phyloP scores from a whole-genome alignment of 1,139 yeast genomes.

The Lodderomyces pseudojiufengensis region DNA sequence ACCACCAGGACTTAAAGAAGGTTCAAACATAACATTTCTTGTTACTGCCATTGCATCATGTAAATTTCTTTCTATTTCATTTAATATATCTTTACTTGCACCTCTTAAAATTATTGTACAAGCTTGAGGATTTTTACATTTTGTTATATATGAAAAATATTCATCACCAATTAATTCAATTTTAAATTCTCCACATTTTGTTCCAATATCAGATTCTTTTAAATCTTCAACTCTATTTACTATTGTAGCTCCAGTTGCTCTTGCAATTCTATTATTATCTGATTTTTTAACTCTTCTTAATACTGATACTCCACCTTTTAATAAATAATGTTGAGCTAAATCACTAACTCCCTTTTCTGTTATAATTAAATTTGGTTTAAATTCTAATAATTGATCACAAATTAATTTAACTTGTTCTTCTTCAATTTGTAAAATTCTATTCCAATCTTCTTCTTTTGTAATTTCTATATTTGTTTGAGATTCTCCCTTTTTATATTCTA shows the following conservation, averaged over 20 bases:
- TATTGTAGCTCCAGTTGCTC: slow-evolving; percentile 97
- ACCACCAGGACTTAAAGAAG: slow-evolving; percentile 95
- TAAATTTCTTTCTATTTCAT: slow-evolving; percentile 93
- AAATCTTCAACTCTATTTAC: slow-evolving; percentile 94
- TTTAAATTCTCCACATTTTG: slow-evolving; percentile 83
- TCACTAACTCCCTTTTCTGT: slow-evolving; percentile 99
- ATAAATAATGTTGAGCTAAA: slow-evolving; percentile 91
- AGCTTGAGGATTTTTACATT: slow-evolving; percentile 85
- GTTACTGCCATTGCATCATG: slow-evolving; percentile 99
- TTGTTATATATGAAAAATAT: slow-evolving; percentile 80
- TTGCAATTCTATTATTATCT: slow-evolving; percentile 93
- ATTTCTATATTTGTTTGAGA: slow-evolving; percentile 98
- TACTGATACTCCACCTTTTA: slow-evolving; percentile 91
- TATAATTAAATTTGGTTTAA: slow-evolving; percentile 90
- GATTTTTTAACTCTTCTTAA: slow-evolving; percentile 94
- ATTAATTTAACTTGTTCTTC: slow-evolving; percentile 91
- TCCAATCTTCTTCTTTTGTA: slow-evolving; percentile 96
- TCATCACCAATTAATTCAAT: slow-evolving; percentile 97
- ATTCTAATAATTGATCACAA: slow-evolving; percentile 80
- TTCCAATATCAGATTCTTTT: slow-evolving; percentile 86
- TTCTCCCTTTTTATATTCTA: slow-evolving; percentile 98
- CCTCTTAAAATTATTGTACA: slow-evolving; percentile 93
- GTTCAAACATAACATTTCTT: slow-evolving; percentile 91
- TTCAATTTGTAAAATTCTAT: slow-evolving; percentile 89
- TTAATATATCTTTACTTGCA: slow-evolving; percentile 93